Percentiles rank a stretch among this genome's conserved stretches.
Evolutionary conservation across 306 rosid species (phyloP).

Genomic region (Boehmeria nivea): DNA sequence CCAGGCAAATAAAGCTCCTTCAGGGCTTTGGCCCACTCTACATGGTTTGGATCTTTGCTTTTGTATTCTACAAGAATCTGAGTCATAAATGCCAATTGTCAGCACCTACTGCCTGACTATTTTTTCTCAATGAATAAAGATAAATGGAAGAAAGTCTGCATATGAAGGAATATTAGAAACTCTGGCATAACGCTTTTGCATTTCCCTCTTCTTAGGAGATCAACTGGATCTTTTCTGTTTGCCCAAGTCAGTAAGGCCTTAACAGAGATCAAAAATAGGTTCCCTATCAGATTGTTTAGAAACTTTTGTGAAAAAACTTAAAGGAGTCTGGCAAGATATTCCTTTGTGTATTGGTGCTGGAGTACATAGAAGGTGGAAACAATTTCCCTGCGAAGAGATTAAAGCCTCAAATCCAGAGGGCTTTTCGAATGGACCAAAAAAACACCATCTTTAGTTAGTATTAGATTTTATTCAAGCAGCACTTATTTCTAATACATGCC

Average conservation of each 20-base stretch:
- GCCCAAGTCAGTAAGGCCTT: background rate
- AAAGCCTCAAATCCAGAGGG: too few species aligned
- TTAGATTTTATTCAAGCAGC: background rate
- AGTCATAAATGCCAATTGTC: conserved; percentile 18
- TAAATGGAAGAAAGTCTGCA: background rate
- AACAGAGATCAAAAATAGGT: background rate
- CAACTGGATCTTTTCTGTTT: background rate
- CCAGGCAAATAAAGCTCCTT: conserved; percentile 94
- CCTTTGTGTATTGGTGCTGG: too few species aligned
- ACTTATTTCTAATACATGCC: background rate
- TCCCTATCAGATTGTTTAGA: background rate
- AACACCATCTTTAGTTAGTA: background rate
- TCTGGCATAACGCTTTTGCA: too few species aligned
- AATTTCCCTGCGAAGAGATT: too few species aligned
- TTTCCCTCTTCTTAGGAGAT: too few species aligned
- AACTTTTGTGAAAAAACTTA: background rate
- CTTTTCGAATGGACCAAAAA: background rate
- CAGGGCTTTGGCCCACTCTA: conserved; percentile 95
- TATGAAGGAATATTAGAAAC: background rate
- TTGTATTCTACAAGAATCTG: conserved; percentile 88
- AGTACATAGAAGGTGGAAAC: too few species aligned
- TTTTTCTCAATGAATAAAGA: conserved; percentile 1
- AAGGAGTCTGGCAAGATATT: background rate
- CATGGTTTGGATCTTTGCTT: conserved; percentile 88
- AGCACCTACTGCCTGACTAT: conserved; percentile 2